A percentile compares a stretch with the other conserved stretches of the same genome.
Evolutionary conservation across 2,329 filamentous ascomycete genomes (phyloP).

Genomic region (Mariannaea sp.): DNA sequence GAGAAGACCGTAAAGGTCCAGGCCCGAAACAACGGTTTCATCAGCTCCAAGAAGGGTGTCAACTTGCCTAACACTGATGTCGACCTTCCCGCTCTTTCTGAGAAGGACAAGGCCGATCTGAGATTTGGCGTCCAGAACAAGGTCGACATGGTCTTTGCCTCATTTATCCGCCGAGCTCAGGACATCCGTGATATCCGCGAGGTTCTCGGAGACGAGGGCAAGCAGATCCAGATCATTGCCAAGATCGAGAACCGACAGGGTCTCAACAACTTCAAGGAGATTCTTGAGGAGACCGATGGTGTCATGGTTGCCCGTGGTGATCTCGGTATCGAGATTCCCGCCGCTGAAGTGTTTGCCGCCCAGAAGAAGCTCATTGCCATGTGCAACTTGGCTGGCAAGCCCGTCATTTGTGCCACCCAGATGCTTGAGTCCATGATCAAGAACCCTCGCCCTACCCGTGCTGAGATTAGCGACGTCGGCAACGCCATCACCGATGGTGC

Average conservation of each 20-base stretch:
- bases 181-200: constrained; percentile 93
- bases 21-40: constrained; percentile 96
- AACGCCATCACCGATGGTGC: constrained; percentile 97
- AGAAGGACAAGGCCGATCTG: constrained; percentile 97
- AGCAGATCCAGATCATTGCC: constrained; percentile 98
- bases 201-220: constrained; percentile 88
- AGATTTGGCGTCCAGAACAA: constrained; percentile 97
- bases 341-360: constrained; percentile 96
- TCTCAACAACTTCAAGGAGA: constrained; percentile 99
- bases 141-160: constrained; percentile 99
- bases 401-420: constrained; percentile 97
- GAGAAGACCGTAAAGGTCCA: constrained; percentile 85
- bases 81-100: constrained; percentile 93
- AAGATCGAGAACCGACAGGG: constrained; percentile 99
- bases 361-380: constrained; percentile 99
- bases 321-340: constrained; percentile 93
- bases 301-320: constrained; percentile 99
- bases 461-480: constrained; percentile 97
- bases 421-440: constrained; percentile 99
- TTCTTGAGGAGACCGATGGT: constrained; percentile 93
- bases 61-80: constrained; percentile 99
- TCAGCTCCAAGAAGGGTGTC: constrained; percentile 98
- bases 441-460: constrained; percentile 96
- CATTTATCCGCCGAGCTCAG: constrained; percentile 92
- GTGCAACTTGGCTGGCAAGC: constrained; percentile 99